Conservation (phyloP, 2,329 filamentous ascomycete species). For the Chaetomium sp. region DNA sequence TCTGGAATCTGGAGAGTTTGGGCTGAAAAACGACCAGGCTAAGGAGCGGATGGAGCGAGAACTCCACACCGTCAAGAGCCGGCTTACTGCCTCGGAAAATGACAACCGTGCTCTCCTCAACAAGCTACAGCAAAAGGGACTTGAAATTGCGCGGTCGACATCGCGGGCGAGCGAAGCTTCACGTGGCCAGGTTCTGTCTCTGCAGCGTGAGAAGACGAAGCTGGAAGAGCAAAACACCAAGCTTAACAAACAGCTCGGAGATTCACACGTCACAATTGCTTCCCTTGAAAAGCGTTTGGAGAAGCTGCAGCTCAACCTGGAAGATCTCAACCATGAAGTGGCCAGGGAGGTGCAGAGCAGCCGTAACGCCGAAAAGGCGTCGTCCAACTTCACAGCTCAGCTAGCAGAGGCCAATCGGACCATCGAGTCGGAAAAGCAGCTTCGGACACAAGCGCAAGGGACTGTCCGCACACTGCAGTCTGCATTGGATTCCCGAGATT, state of each 20-base stretch:
- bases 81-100: slow-evolving; percentile 86
- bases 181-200: slow-evolving; percentile 64
- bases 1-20: slow-evolving; percentile 81
- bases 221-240: slow-evolving; percentile 76
- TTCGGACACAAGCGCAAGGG: slow-evolving; percentile 76
- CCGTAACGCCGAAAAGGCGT: slow-evolving; percentile 81
- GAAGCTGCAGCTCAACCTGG: slow-evolving; percentile 78
- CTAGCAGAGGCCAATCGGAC: slow-evolving; percentile 84
- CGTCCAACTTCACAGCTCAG: slow-evolving; percentile 72
- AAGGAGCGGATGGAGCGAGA: slow-evolving; percentile 92
- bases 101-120: slow-evolving; percentile 93
- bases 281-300: slow-evolving; percentile 91
- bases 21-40: slow-evolving; percentile 82
- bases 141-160: slow-evolving; percentile 87
- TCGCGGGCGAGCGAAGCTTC: slow-evolving; percentile 81
- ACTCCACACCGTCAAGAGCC: slow-evolving; percentile 81
- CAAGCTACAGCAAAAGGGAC: slow-evolving; percentile 93
- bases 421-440: slow-evolving; percentile 81
- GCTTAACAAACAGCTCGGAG: slow-evolving; percentile 76
- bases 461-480: slow-evolving; percentile 76
- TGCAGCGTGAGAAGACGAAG: slow-evolving; percentile 78
- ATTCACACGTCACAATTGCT: slow-evolving; percentile 74
- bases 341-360: slow-evolving; percentile 83
- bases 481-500: slow-evolving; percentile 71
- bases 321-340: slow-evolving; percentile 89